A percentile compares a stretch with the other conserved stretches of the same genome.
Conservation (phyloP, 2,329 filamentous ascomycete genomes). For the Sarocladiaceae sp. region DNA sequence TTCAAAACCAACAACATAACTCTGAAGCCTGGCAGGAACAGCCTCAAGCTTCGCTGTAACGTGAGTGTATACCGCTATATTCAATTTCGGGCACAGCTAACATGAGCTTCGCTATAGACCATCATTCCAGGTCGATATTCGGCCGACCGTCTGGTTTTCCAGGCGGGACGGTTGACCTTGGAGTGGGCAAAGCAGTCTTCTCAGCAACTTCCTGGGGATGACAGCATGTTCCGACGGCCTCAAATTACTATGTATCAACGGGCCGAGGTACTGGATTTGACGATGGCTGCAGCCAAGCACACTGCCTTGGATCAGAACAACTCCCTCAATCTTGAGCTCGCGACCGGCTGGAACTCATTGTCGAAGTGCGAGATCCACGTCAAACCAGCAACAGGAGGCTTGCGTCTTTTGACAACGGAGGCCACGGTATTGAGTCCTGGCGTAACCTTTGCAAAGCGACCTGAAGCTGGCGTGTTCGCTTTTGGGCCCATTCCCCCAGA, state of each 20-base stretch:
- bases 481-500: conserved; percentile 41
- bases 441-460: conserved; percentile 40
- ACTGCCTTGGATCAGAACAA: conserved; percentile 77
- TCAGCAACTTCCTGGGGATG: conserved; percentile 37
- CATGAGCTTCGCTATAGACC: conserved; percentile 39
- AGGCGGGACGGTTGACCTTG: conserved; percentile 57
- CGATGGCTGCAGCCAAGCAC: conserved; percentile 58
- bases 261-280: conserved; percentile 60
- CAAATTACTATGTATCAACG: conserved; percentile 70
- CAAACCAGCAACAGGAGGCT: conserved; percentile 57
- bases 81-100: conserved; percentile 19
- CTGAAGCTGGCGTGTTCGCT: conserved; percentile 47
- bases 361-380: conserved; percentile 53
- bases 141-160: conserved; percentile 64
- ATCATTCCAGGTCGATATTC: conserved; percentile 68
- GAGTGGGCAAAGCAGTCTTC: conserved; percentile 56
- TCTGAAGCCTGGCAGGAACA: conserved; percentile 43
- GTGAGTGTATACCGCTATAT: conserved; percentile 18
- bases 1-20: conserved; percentile 24
- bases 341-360: conserved; percentile 68
- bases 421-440: conserved; percentile 33
- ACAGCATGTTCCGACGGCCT: conserved; percentile 50
- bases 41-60: conserved; percentile 28
- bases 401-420: conserved; percentile 57
- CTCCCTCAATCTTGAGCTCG: conserved; percentile 66